Conservation (phyloP, 1,284 basidiomycete genomes). For the Exobasidium cylindrosporum region DNA sequence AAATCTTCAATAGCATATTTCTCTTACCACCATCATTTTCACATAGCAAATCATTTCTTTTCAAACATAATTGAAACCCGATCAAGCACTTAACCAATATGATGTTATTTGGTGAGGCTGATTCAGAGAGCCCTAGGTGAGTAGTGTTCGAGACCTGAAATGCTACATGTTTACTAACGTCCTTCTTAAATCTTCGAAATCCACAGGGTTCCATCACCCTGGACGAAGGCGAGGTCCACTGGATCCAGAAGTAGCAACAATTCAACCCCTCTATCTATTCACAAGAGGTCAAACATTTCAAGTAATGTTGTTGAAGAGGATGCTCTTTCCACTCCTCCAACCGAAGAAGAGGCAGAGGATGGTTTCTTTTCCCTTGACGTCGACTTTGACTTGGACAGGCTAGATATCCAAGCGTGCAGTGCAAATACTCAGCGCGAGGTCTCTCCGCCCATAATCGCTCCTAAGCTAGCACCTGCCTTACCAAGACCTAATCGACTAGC, state of each 20-base stretch:
- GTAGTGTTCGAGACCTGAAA: too few species aligned
- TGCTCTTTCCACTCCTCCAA: not conserved
- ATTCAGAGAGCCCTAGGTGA: conserved; percentile 7
- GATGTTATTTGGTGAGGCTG: not conserved
- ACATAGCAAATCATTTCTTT: not conserved
- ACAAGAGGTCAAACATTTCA: not conserved
- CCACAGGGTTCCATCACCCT: not conserved
- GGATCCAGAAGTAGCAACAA: conserved; percentile 4
- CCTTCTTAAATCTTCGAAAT: too few species aligned
- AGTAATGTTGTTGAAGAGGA: not conserved
- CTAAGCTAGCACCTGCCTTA: not conserved
- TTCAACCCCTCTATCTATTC: not conserved
- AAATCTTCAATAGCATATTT: not conserved
- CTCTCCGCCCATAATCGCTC: not conserved
- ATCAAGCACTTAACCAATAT: too few species aligned
- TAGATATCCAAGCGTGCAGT: not conserved
- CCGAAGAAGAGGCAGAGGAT: conserved; percentile 14
- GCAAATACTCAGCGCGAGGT: not conserved
- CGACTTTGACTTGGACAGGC: conserved; percentile 27
- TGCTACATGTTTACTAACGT: too few species aligned
- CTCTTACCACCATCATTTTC: not conserved
- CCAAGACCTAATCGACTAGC: conserved; percentile 15
- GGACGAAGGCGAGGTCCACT: not conserved
- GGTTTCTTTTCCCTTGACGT: conserved; percentile 43
- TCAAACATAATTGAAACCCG: too few species aligned